Base-by-base conservation (phyloP, 2,329 filamentous ascomycete species). In the Akanthomyces uredinophilus region DNA sequence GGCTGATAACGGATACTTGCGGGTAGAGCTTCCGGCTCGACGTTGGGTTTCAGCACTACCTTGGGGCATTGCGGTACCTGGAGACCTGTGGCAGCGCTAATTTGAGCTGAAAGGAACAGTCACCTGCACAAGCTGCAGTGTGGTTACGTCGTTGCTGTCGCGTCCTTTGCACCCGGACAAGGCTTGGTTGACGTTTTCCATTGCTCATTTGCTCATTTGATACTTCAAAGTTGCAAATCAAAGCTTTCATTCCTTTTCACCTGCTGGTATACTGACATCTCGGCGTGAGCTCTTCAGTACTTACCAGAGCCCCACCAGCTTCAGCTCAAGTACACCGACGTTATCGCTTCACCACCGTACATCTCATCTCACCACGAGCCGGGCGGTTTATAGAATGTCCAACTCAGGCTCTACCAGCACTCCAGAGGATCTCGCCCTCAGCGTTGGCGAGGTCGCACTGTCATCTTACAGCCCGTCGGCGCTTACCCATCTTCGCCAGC, bases 401-500 rank as follows among this genome's bases (percentile, higher is more conserved):
- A 22, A 41, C 37, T 46, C 47, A 57, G 57, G 16, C 29, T 27
- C 29, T 44, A 44, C 24, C 7, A 27, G 22, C 24, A 29, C 7
- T 18, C 51, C 41, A 27, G 20, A 35, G 5, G 35, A 54, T 13
- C 58, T 47, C 13, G 70, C 70, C 16, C 65, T 73, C 49, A 68
- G 71, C 32, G 62, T 46, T 3, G 27, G 20, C 47, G 32, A 50
- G 27, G 14, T 60, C 39, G 46, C 55, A 14, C 52, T 61, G 51
- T 80, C 78, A 18, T 72, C 75, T 2, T 81, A 81, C 69, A 81
- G 77, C 13, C 80, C 79, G 6, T 68, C 76, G 18, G 73, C 72
- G 43, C 77, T 85, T 20, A 74, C 74, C 51, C 68, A 76, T 62
- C 73, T 84, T 8, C 76, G 72, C 8, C 81, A 79, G 64, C 83